A percentile compares a stretch with the other conserved stretches of the same genome.
These are phyloP conservation scores for Decorospora gaudefroyi DNA, from an alignment of 2,329 filamentous ascomycete genomes.

Conservation along the genomic window DNA sequence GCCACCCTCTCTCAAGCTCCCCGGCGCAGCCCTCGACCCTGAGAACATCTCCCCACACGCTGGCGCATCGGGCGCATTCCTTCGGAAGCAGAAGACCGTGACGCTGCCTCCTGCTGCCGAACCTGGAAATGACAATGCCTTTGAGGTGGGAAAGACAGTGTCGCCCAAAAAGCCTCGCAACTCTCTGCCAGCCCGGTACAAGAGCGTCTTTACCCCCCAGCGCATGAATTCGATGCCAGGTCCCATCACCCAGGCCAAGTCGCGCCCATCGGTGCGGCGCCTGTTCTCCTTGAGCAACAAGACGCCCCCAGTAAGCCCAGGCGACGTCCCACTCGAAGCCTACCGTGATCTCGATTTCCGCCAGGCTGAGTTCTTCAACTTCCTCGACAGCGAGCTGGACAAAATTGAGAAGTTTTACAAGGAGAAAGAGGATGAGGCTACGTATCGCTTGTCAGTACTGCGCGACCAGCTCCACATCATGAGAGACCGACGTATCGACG, in stretches of 20 bases:
- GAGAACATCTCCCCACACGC: conserved; percentile 28
- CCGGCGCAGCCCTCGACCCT: conserved; percentile 63
- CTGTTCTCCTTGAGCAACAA: conserved; percentile 52
- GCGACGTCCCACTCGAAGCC: conserved; percentile 59
- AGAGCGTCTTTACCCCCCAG: conserved; percentile 48
- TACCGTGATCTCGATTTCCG: conserved; percentile 69
- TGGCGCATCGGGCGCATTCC: conserved; percentile 20
- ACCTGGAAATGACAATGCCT: conserved; percentile 45
- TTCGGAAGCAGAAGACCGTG: conserved; percentile 24
- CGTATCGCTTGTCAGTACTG: conserved; percentile 69
- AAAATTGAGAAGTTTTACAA: conserved; percentile 93
- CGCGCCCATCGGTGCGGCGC: conserved; percentile 47
- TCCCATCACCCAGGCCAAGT: conserved; percentile 25
- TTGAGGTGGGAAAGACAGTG: conserved; percentile 51
- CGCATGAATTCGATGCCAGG: conserved; percentile 49
- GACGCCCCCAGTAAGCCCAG: conserved; percentile 43
- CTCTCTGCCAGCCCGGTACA: conserved; percentile 40
- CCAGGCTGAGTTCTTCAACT: conserved; percentile 84
- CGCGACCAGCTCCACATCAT: conserved; percentile 90
- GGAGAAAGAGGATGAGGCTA: conserved; percentile 83
- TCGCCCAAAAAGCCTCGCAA: conserved; percentile 38
- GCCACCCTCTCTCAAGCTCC: conserved; percentile 62
- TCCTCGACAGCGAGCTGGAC: conserved; percentile 80
- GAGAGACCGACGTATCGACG: conserved; percentile 78
- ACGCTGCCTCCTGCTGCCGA: conserved; percentile 24